A percentile compares a stretch with the other conserved stretches of the same genome.
These are phyloP conservation scores for Chernovozyma aurita DNA, from an alignment of 1,139 yeast genomes.

Conservation along the genomic window DNA sequence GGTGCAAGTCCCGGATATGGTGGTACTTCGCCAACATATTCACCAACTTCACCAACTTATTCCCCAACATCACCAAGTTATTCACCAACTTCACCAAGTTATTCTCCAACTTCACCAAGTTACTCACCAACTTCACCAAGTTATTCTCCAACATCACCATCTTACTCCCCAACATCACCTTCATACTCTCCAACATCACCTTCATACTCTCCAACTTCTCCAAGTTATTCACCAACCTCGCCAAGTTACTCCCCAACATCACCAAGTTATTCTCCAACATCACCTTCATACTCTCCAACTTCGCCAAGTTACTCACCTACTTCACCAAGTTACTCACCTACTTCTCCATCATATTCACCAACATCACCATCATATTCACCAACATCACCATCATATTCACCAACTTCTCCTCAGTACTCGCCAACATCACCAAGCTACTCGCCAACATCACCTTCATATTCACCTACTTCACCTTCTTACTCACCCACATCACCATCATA, in stretches of 20 bases:
- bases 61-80: constrained; percentile 74
- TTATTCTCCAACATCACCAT: constrained; percentile 69
- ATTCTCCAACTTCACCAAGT: constrained; percentile 71
- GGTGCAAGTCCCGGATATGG: constrained; percentile 45
- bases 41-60: constrained; percentile 51
- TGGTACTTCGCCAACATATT: constrained; percentile 44
- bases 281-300: constrained; percentile 61
- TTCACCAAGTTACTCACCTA: constrained; percentile 59
- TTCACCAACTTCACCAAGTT: constrained; percentile 68
- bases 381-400: constrained; percentile 57
- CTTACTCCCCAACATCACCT: constrained; percentile 74
- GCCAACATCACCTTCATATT: constrained; percentile 60
- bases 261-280: constrained; percentile 56
- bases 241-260: constrained; percentile 54
- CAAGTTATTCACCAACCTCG: constrained; percentile 71
- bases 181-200: constrained; percentile 69
- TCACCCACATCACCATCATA: constrained; percentile 53
- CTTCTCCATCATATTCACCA: constrained; percentile 57
- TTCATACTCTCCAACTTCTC: constrained; percentile 67
- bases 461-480: constrained; percentile 55
- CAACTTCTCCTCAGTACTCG: constrained; percentile 55
- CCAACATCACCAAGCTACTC: constrained; percentile 58
- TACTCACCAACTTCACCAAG: constrained; percentile 74
- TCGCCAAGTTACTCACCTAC: constrained; percentile 67
- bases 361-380: constrained; percentile 41